Evolutionary conservation across 768 basidiomycete genomes (phyloP).

Genomic region (Tephrocybe sp.): DNA sequence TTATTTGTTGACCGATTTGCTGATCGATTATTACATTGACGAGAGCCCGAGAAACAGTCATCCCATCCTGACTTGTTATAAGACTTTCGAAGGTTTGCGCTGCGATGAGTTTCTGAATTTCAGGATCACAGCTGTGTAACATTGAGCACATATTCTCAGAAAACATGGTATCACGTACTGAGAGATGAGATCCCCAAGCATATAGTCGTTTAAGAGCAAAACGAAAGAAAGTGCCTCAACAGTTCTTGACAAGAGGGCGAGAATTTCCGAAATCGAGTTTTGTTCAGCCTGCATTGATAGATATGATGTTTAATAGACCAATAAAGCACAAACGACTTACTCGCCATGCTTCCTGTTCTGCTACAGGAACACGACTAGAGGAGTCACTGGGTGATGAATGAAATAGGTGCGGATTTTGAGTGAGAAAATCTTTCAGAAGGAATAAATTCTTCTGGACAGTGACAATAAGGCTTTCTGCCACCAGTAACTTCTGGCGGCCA

Average conservation of each 20-base stretch:
- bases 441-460: slow-evolving; percentile 79
- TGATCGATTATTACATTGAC: slow-evolving; percentile 97
- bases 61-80: slow-evolving; percentile 80
- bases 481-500: slow-evolving; percentile 54
- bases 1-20: slow-evolving; percentile 95
- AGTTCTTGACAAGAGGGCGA: slow-evolving; percentile 72
- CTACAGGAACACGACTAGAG: slow-evolving; percentile 51
- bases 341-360: slow-evolving; percentile 89
- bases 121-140: slow-evolving; percentile 60
- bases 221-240: slow-evolving; percentile 96
- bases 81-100: slow-evolving; percentile 83
- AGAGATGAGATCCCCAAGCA: slow-evolving; percentile 77
- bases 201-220: slow-evolving; percentile 88
- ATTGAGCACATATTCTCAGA: not conserved
- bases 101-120: slow-evolving; percentile 65
- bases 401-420: slow-evolving; percentile 83
- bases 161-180: slow-evolving; percentile 48
- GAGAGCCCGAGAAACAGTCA: slow-evolving; percentile 82
- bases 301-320: slow-evolving; percentile 2
- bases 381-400: slow-evolving; percentile 76
- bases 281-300: slow-evolving; percentile 64
- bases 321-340: slow-evolving; percentile 33
- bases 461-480: slow-evolving; percentile 61
- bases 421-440: slow-evolving; percentile 72
- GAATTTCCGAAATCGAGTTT: slow-evolving; percentile 73